Base-by-base conservation (phyloP, 345 rosid species). In the Luvunga scandens region DNA sequence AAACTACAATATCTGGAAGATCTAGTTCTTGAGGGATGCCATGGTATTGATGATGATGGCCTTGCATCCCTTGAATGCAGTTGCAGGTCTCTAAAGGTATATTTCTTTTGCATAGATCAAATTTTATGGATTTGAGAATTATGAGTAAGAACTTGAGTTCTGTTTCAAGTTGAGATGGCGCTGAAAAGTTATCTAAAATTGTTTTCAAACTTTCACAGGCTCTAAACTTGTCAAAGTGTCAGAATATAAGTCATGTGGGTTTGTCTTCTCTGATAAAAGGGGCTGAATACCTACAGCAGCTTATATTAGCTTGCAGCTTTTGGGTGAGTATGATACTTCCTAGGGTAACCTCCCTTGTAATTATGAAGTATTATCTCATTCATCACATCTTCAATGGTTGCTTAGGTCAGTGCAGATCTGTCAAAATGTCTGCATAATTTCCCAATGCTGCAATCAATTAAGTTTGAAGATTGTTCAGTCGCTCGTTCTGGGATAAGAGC, bases 221-320 rank as follows among this genome's bases (percentile, higher is more conserved):
- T 19, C 91, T 91, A 24, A 83, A 91, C 75, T 42, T 90, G 78
- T 91, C 96, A 9, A 85, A 85, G 80, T 91, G 96, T 76, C 92
- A 86, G 78, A 89, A 85, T 71, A 77, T 91, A n/a, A 81, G 80
- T 80, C 88, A 87, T 72, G 80, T 79, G 53, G 93, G 93, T 69
- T 79, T 89, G 77, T 88, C 92, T 71, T 90, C 91, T 22, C 77
- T 90, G 55, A 72, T 83, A 68, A 77, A 81, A 50, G 84, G 89
- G 33, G 73, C 87, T 71, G 91, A 77, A 79, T 59, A 85, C 64
- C 78, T 91, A 24, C 86, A 84, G 80, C 90, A 83, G 71, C 89
- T 90, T 60, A 81, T 73, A 42, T 83, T 91, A 31, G 89, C 92
- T 7, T 75, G 87, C 56, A 84, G 92, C 57, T 86, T 63, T 63